Conservation (phyloP, 2,329 filamentous ascomycete genomes). For the Colletotrichum destructivum region DNA sequence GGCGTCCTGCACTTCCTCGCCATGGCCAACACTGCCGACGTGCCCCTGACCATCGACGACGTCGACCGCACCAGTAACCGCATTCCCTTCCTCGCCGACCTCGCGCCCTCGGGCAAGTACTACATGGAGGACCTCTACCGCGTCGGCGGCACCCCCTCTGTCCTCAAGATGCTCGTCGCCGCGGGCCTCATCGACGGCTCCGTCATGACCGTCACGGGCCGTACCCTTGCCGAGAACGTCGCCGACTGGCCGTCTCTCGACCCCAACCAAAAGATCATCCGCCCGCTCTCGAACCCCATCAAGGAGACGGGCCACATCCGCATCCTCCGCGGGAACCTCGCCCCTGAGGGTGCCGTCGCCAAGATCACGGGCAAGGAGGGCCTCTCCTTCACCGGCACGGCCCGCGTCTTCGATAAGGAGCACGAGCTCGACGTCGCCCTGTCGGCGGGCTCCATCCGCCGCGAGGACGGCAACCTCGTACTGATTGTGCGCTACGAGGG, state of each 20-base stretch:
- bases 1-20: slow-evolving; percentile 90
- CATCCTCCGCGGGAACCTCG: slow-evolving; percentile 88
- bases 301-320: slow-evolving; percentile 90
- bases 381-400: slow-evolving; percentile 83
- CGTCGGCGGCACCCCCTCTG: slow-evolving; percentile 87
- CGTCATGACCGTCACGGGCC: slow-evolving; percentile 87
- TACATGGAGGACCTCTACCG: slow-evolving; percentile 91
- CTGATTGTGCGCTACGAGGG: slow-evolving; percentile 95
- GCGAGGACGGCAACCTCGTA: slow-evolving; percentile 81
- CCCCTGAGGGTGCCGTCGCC: slow-evolving; percentile 89
- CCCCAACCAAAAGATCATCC: slow-evolving; percentile 86
- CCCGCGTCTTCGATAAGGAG: slow-evolving; percentile 90
- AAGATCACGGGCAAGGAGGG: slow-evolving; percentile 99
- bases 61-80: slow-evolving; percentile 85
- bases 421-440: slow-evolving; percentile 83
- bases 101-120: slow-evolving; percentile 87
- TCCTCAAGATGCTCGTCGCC: slow-evolving; percentile 88
- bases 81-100: slow-evolving; percentile 88
- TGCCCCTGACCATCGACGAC: slow-evolving; percentile 84
- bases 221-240: slow-evolving; percentile 87
- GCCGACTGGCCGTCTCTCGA: slow-evolving; percentile 82
- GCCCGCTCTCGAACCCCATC: slow-evolving; percentile 79
- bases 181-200: slow-evolving; percentile 81
- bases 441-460: slow-evolving; percentile 73
- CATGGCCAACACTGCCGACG: slow-evolving; percentile 88